Evolutionary conservation across 1,284 basidiomycete genomes (phyloP).

Genomic region (Rhizopogon parksii): DNA sequence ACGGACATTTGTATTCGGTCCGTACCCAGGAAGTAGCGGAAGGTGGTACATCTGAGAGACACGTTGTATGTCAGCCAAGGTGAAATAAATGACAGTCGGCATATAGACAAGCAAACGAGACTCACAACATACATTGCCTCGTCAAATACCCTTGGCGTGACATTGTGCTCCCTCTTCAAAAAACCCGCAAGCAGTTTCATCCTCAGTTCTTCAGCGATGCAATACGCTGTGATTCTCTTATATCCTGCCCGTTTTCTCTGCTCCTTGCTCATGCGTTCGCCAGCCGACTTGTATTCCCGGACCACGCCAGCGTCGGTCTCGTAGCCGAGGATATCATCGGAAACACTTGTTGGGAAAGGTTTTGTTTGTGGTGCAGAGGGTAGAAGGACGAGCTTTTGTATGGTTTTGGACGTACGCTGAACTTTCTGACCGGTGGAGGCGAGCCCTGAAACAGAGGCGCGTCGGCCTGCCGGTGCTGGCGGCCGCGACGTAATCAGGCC

Average conservation of each 20-base stretch:
- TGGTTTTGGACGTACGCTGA: conserved; percentile 84
- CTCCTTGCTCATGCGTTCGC: conserved; percentile 74
- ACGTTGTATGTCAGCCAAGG: background rate
- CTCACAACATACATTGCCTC: conserved; percentile 88
- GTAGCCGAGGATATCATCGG: conserved; percentile 49
- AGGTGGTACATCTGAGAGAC: conserved; percentile 75
- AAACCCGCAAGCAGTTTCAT: conserved; percentile 80
- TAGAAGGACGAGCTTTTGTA: conserved; percentile 86
- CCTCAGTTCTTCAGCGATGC: conserved; percentile 75
- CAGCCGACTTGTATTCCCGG: conserved; percentile 68
- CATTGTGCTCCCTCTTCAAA: conserved; percentile 90
- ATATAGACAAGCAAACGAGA: conserved; percentile 16
- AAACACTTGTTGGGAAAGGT: conserved; percentile 49
- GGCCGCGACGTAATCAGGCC: conserved; percentile 5
- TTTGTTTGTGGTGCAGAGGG: conserved; percentile 89
- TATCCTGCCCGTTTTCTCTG: conserved; percentile 71
- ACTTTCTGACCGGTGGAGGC: conserved; percentile 38
- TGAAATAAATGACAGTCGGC: background rate
- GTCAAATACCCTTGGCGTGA: conserved; percentile 83
- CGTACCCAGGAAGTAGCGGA: conserved; percentile 88
- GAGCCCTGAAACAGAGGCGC: conserved; percentile 31
- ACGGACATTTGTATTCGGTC: conserved; percentile 76
- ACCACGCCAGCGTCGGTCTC: conserved; percentile 57
- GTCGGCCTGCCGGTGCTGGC: conserved; percentile 5
- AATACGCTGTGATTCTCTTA: conserved; percentile 81